Percentiles rank a stretch among this genome's conserved stretches.
These are phyloP conservation scores for Aspergillus alliaceus DNA, from an alignment of 2,329 filamentous ascomycete species.

Conservation along the genomic window DNA sequence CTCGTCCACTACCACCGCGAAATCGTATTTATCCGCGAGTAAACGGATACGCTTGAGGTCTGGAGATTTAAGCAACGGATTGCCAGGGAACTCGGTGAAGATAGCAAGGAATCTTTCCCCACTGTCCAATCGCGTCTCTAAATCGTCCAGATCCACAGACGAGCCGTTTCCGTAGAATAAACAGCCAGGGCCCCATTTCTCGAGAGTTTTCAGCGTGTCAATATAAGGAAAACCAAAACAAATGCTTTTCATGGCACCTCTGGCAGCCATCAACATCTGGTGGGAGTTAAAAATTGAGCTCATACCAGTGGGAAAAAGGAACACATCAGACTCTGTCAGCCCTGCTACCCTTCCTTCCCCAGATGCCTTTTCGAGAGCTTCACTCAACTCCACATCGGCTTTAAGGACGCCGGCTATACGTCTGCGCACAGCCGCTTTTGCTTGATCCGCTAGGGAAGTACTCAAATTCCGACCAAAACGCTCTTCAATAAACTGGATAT, in stretches of 20 bases:
- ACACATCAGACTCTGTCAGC: constrained; percentile 83
- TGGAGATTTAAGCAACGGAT: constrained; percentile 82
- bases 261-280: constrained; percentile 65
- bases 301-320: constrained; percentile 88
- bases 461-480: constrained; percentile 90
- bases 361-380: constrained; percentile 51
- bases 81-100: constrained; percentile 94
- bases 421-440: constrained; percentile 79
- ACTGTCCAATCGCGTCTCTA: constrained; percentile 67
- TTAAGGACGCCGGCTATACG: constrained; percentile 86
- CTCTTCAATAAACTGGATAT: constrained; percentile 82
- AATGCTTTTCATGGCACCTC: constrained; percentile 71
- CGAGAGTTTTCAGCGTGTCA: constrained; percentile 88
- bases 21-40: constrained; percentile 80
- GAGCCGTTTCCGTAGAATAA: constrained; percentile 84
- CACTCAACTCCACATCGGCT: constrained; percentile 66
- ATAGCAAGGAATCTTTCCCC: constrained; percentile 79
- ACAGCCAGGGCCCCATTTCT: constrained; percentile 91
- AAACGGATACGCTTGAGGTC: constrained; percentile 77
- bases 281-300: constrained; percentile 92
- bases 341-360: constrained; percentile 45
- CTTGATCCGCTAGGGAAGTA: constrained; percentile 73
- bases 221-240: constrained; percentile 98
- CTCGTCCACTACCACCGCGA: constrained; percentile 90
- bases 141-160: constrained; percentile 74